Evolutionary conservation across 192 early-diverging fungal genomes (phyloP), one percentile per base, ranked within the genome.

Genomic region (Kickxella alabastrina): DNA sequence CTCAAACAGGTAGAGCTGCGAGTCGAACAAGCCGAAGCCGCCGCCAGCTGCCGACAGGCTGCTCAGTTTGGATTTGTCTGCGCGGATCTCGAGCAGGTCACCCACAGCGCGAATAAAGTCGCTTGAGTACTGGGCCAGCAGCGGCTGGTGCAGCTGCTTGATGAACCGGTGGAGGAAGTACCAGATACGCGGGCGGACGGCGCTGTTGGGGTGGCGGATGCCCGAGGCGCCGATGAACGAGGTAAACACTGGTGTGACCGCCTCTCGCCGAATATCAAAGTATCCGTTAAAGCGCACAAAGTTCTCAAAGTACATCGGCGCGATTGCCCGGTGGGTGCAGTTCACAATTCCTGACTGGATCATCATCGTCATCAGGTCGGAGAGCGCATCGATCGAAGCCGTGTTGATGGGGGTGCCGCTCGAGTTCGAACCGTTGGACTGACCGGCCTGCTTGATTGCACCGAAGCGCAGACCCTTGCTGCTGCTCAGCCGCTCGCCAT

Each of bases 1-100:
- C 65, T 97, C 94, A 78, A 93, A 95, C 28, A 95, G 59, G 65
- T 87, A 95, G 22, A 90, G 60, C 66, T 95, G 92, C 45, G 84
- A 85, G 54, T 86, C 84, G 52, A 88, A 92, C 42, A 83, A 75
- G 18, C 80, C 79, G 49, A 70, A 65, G 35, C 61, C 57, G 21
- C 36, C 39, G 2, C 34, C 36, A n/a, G 32, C 28, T 27, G 49
- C 34, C 21, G 36, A 9, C 21, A 46, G 35, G 29, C 28, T 38
- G 49, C 57, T 32, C 52, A 43, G 27, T 64, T 55, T 28, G 0
- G 81, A 69, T 14, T 83, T 54, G 10, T 84, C 77, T n/a, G 83
- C 83, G 43, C 77, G 84, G 6, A 90, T 78, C 8, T 84, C 80
- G 31, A 92, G 79, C 56, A 97, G 63, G 50, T 87, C 85, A 47